Evolutionary conservation across 2,329 filamentous ascomycete species (phyloP).

Genomic region (Colletotrichum horii): DNA sequence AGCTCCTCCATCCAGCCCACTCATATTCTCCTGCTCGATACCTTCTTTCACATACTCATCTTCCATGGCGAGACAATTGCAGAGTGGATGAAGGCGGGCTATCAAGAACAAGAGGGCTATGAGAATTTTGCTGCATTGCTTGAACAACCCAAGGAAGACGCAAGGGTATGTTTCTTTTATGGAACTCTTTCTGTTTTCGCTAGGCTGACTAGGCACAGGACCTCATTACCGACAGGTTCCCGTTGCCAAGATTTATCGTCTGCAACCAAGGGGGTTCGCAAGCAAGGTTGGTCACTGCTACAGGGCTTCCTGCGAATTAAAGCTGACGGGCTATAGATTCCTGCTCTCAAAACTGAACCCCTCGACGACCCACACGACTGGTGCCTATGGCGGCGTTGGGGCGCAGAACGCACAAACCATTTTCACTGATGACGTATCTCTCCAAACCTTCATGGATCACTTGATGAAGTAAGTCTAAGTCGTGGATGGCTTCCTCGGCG

Average conservation of each 20-base stretch:
- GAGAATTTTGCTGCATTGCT: slow-evolving; percentile 91
- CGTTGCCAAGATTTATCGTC: slow-evolving; percentile 97
- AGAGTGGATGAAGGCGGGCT: slow-evolving; percentile 97
- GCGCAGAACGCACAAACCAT: slow-evolving; percentile 93
- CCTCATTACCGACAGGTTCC: slow-evolving; percentile 95
- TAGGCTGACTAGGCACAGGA: slow-evolving; percentile 61
- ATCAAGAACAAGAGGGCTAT: slow-evolving; percentile 97
- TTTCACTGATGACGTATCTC: slow-evolving; percentile 96
- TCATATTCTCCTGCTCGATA: slow-evolving; percentile 92
- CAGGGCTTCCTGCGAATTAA: background rate
- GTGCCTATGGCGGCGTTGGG: slow-evolving; percentile 87
- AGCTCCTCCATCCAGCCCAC: slow-evolving; percentile 95
- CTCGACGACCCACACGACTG: slow-evolving; percentile 93
- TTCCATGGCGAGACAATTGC: slow-evolving; percentile 99
- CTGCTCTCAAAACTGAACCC: slow-evolving; percentile 96
- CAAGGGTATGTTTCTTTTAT: slow-evolving; percentile 68
- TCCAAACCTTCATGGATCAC: slow-evolving; percentile 99
- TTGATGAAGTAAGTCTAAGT: slow-evolving; percentile 84
- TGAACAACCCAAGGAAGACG: slow-evolving; percentile 95
- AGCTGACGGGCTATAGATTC: slow-evolving; percentile 64
- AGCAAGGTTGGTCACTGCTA: slow-evolving; percentile 48
- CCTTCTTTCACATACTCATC: slow-evolving; percentile 99
- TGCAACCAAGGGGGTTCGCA: slow-evolving; percentile 98
- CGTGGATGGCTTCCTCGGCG: background rate
- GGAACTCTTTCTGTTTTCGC: background rate